A percentile compares a stretch with the other conserved stretches of the same genome.
These are phyloP conservation scores for Nymphaea thermarum DNA, from an alignment of 164 flowering plant species.

Conservation along the genomic window DNA sequence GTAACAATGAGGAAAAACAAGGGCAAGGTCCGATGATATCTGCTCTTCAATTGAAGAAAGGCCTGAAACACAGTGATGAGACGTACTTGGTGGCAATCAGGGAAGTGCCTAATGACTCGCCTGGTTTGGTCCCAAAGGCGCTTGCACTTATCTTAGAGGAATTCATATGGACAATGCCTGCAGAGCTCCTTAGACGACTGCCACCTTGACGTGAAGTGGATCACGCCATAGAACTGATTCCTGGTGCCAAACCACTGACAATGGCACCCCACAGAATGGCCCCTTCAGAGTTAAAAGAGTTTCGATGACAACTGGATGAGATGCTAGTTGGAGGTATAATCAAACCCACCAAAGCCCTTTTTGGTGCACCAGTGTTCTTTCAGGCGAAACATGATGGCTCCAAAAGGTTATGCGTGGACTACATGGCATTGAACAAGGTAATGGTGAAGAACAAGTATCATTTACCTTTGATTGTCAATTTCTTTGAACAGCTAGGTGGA, in stretches of 20 bases:
- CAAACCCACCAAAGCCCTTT: background rate
- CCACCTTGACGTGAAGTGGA: background rate
- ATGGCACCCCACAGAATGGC: background rate
- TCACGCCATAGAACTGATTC: background rate
- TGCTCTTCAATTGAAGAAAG: background rate
- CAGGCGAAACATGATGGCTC: background rate
- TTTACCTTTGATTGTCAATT: background rate
- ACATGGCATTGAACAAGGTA: background rate
- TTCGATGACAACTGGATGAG: background rate
- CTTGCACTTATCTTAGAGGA: background rate
- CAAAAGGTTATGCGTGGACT: background rate
- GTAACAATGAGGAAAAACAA: too few species aligned
- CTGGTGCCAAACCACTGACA: background rate
- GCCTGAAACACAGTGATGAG: background rate
- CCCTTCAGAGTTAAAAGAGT: background rate
- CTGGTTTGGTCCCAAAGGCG: too few species aligned
- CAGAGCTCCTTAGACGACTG: background rate
- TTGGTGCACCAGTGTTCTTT: background rate
- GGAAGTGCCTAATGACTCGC: background rate
- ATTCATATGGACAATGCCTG: background rate
- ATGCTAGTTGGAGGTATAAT: background rate
- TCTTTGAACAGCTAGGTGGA: background rate
- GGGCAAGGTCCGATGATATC: background rate
- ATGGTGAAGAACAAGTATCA: constrained; percentile 3
- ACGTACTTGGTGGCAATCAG: background rate